Evolutionary conservation across 2,329 filamentous ascomycete species (phyloP).

Genomic region (Ceratocystis albifundus): DNA sequence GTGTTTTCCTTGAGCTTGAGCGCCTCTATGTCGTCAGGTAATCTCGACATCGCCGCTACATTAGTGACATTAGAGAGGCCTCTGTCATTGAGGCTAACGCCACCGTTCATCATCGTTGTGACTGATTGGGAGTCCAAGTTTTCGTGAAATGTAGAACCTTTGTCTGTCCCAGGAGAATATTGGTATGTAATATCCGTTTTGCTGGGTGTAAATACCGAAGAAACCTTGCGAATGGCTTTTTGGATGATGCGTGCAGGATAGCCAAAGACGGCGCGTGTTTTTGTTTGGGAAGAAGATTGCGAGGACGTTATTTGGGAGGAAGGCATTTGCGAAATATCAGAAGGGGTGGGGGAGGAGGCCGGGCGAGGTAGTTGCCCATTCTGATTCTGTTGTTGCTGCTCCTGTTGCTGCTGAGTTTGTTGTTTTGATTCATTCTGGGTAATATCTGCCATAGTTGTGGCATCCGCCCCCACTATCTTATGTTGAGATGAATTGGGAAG

Average conservation of each 20-base stretch:
- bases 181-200: constrained; percentile 14
- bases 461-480: constrained; percentile 10
- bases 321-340: background rate
- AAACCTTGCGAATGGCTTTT: constrained; percentile 21
- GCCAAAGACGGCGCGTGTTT: constrained; percentile 18
- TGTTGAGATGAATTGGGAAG: constrained; percentile 18
- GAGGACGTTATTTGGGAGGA: constrained; percentile 13
- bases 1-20: background rate
- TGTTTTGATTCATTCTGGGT: constrained; percentile 13
- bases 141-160: background rate
- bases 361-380: background rate
- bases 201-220: constrained; percentile 15
- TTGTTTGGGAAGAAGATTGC: constrained; percentile 12
- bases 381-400: background rate
- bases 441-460: background rate
- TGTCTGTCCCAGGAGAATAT: background rate
- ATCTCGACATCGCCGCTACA: background rate
- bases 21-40: background rate
- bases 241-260: constrained; percentile 21
- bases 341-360: background rate
- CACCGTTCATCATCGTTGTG: background rate
- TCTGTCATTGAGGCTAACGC: background rate
- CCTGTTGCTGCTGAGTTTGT: constrained; percentile 2
- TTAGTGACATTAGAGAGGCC: background rate
- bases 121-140: constrained; percentile 9